phyloP scores from a whole-genome alignment of 164 flowering plant species.

The Chimonanthus praecox region DNA sequence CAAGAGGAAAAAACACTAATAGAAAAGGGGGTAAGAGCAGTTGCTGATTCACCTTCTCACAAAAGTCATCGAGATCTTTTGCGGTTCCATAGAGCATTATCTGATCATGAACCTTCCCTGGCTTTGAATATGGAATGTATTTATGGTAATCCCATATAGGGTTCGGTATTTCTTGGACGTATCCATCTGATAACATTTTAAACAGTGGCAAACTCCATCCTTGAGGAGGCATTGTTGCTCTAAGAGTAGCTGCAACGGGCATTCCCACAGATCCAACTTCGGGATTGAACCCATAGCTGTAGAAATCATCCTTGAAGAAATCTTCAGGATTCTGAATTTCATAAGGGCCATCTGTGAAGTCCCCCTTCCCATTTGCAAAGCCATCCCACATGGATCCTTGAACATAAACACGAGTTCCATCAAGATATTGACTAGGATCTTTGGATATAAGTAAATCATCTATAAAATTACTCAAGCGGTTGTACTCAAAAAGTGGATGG shows the following conservation, averaged over 20 bases:
- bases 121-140: slow-evolving; percentile 90
- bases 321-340: slow-evolving; percentile 88
- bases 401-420: slow-evolving; percentile 81
- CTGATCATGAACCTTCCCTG: slow-evolving; percentile 71
- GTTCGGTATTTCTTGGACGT: slow-evolving; percentile 73
- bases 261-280: slow-evolving; percentile 97
- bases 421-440: slow-evolving; percentile 93
- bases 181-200: slow-evolving; percentile 52
- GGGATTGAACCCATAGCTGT: slow-evolving; percentile 88
- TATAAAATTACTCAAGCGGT: slow-evolving; percentile 14
- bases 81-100: slow-evolving; percentile 68
- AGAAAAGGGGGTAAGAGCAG: not conserved
- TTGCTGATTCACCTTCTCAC: slow-evolving; percentile 72
- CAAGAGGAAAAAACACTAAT: not conserved
- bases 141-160: slow-evolving; percentile 94
- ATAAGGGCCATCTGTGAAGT: slow-evolving; percentile 90
- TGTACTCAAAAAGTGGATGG: slow-evolving; percentile 55
- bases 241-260: slow-evolving; percentile 94
- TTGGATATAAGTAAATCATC: too few relatives aligned
- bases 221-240: slow-evolving; percentile 92
- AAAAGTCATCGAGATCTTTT: slow-evolving; percentile 85
- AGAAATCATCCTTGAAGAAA: slow-evolving; percentile 75
- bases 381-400: slow-evolving; percentile 99
- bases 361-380: slow-evolving; percentile 87
- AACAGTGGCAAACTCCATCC: slow-evolving; percentile 91